Base-by-base conservation (phyloP, 73 alveolate genomes). In the Uronychia setigera region DNA sequence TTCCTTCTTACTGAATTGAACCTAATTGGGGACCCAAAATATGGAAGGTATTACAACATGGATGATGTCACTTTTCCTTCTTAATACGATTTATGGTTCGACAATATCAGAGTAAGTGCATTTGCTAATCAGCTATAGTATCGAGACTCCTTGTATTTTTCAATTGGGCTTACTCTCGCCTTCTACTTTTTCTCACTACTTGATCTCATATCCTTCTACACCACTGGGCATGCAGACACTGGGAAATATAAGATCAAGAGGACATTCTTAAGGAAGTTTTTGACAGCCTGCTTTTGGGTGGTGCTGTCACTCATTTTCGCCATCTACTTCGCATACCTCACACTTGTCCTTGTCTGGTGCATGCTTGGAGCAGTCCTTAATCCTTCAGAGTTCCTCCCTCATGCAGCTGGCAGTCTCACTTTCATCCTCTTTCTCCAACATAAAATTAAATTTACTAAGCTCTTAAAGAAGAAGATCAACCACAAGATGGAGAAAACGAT, bases 311-410 rank as follows among this genome's bases (percentile, higher is more conserved):
- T 81, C 60, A 31, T 59, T n/a, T 9, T 81, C 27, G 74, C 33
- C 0, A 1, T 81, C 67, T 81, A 81, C 33, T 14, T n/a, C 0
- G 5, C 81, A 31, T 81, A 59, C 75, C 25, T 32, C 1, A 32
- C 58, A 13, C 32, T 81, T 31, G 29, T 81, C 14, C 33, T 81
- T 1, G 88, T 81, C 26, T 81, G 81, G 81, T 59, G 81, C 9
- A 60, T 81, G 25, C 81, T 81, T 32, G 88, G 88, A 5, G 78
- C 88, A 1, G 32, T 81, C 30, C 76, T 81, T 32, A 81, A 81
- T 60, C 88, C 88, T 25, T n/a, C 29, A 13, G 60, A 81, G 29
- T 81, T 81, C 81, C 29, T 81, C 1, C 88, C 88, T 1, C 1
- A 33, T 11, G 88, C 88, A 1, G 29, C 75, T 81, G 81, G 59